Evolutionary conservation across 163 green algal genomes (phyloP).

Genomic region (Prototheca wickerhamii): DNA sequence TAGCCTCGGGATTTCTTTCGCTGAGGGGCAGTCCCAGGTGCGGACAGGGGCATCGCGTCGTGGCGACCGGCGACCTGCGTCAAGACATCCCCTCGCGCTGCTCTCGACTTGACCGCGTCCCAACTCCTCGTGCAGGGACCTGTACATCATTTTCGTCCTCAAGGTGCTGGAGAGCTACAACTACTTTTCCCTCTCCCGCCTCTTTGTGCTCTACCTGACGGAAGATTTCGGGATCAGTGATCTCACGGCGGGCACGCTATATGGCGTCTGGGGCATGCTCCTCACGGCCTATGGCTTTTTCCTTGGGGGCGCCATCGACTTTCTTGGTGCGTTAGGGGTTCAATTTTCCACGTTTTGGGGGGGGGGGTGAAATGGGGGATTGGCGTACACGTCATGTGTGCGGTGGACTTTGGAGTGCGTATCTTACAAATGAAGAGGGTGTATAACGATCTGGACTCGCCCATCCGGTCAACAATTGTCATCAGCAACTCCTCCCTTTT

Average conservation of each 20-base stretch:
- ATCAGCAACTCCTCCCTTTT: not conserved
- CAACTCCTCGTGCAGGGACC: slow-evolving; percentile 25
- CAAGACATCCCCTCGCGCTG: no score
- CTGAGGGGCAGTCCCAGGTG: no score
- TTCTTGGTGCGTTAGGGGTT: slow-evolving; percentile 22
- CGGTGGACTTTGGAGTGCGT: no score
- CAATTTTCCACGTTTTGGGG: no score
- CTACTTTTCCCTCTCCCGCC: slow-evolving; percentile 40
- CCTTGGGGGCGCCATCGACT: slow-evolving; percentile 37
- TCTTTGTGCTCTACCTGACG: slow-evolving; percentile 44
- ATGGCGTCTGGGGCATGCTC: slow-evolving; percentile 50
- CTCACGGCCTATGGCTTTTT: slow-evolving; percentile 39
- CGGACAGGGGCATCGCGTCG: no score
- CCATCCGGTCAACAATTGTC: not conserved
- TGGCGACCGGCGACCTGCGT: no score
- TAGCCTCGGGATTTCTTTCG: no score
- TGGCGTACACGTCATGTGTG: no score
- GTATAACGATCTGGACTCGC: no score
- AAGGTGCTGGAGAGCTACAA: slow-evolving; percentile 52
- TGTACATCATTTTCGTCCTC: slow-evolving; percentile 46
- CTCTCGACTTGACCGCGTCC: not conserved
- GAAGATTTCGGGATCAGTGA: slow-evolving; percentile 49
- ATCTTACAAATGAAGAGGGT: no score
- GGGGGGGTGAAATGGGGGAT: no score
- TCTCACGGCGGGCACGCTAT: slow-evolving; percentile 30